These are phyloP conservation scores for Galerina marginata DNA, from an alignment of 768 basidiomycete genomes.

Conservation along the genomic window DNA sequence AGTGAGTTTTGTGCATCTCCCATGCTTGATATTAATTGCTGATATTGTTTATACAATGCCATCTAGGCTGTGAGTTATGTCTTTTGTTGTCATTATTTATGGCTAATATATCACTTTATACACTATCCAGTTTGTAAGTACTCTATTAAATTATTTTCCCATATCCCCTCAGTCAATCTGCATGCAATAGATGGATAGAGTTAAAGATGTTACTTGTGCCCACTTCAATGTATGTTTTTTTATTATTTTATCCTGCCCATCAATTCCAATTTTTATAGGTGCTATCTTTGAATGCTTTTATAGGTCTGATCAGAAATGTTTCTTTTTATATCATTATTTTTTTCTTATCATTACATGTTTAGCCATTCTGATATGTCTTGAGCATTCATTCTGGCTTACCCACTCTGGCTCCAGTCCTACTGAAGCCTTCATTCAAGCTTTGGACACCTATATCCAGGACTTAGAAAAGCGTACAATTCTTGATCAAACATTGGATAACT, in stretches of 20 bases:
- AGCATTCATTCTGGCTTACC: slow-evolving; percentile 2
- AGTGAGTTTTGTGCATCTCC: not conserved
- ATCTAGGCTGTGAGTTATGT: too few species aligned
- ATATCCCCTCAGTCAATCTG: not conserved
- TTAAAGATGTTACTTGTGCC: not conserved
- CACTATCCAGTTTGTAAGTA: too few species aligned
- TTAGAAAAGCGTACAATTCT: not conserved
- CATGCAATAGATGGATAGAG: not conserved
- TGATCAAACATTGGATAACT: not conserved
- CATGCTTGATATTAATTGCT: not conserved
- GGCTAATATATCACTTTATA: too few species aligned
- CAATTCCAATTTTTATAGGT: slow-evolving; percentile 2
- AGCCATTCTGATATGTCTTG: slow-evolving; percentile 3
- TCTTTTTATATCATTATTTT: not conserved
- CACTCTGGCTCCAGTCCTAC: slow-evolving; percentile 1
- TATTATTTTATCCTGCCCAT: not conserved
- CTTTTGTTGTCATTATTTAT: too few species aligned
- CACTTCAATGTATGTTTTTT: slow-evolving; percentile 1
- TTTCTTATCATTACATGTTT: not conserved
- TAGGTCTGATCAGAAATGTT: too few species aligned
- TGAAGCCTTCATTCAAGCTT: not conserved
- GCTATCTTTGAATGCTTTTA: slow-evolving; percentile 4
- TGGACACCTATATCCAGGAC: not conserved
- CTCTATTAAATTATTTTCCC: too few species aligned
- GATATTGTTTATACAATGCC: not conserved